These are phyloP conservation scores for Vaccinium darrowii DNA, from an alignment of 148 eudicot genomes.

Conservation along the genomic window DNA sequence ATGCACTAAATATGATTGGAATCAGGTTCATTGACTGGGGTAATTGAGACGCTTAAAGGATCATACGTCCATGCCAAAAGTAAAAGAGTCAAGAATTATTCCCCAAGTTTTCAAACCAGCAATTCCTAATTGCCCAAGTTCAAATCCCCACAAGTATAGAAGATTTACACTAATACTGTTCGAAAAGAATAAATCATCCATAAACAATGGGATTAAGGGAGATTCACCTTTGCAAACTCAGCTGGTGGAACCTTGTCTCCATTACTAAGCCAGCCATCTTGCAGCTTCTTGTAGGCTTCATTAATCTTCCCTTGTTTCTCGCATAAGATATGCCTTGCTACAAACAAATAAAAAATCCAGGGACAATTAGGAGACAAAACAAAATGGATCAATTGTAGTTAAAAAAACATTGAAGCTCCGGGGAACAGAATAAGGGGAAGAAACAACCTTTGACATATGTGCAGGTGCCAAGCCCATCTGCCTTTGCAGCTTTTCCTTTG, in stretches of 20 bases:
- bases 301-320: constrained; percentile 98
- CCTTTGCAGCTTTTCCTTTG: constrained; percentile 78
- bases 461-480: constrained; percentile 95
- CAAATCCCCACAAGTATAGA: not conserved
- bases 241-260: constrained; percentile 99
- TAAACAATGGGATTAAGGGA: not conserved
- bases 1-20: not conserved
- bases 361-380: not conserved
- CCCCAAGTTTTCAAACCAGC: not conserved
- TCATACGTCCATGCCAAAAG: not conserved
- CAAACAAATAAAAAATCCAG: constrained; percentile 13
- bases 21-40: not conserved
- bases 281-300: constrained; percentile 96
- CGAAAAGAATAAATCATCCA: not conserved
- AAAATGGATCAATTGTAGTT: not conserved
- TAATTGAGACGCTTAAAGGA: not conserved
- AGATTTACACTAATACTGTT: not conserved
- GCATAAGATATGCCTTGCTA: constrained; percentile 93
- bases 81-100: not conserved
- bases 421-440: not conserved
- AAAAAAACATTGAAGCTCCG: not conserved
- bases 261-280: constrained; percentile 84
- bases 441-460: constrained; percentile 86
- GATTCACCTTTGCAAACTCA: constrained; percentile 87
- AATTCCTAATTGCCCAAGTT: not conserved